Evolutionary conservation across 225 moss, liverwort and hornwort genomes (phyloP).

Genomic region (Neckera pumila): DNA sequence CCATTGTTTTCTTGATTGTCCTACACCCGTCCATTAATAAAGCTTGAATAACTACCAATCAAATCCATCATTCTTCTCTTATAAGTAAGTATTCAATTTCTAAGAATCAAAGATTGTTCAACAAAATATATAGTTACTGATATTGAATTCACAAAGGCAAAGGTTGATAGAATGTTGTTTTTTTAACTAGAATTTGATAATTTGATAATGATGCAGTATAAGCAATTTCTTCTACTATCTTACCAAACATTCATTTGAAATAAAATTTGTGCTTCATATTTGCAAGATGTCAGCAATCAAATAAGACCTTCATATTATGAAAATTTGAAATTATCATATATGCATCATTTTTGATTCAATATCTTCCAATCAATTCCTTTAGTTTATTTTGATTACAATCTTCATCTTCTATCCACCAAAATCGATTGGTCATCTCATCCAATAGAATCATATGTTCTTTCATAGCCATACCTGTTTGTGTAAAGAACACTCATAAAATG

Average conservation of each 20-base stretch:
- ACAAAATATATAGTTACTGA: not conserved
- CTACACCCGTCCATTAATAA: not conserved
- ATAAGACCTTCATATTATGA: not conserved
- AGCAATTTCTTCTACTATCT: not conserved
- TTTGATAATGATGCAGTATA: not conserved
- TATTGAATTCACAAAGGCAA: not conserved
- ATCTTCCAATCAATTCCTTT: not conserved
- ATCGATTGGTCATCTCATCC: slow-evolving; percentile 4
- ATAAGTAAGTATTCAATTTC: not conserved
- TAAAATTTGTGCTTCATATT: not conserved
- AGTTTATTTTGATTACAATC: not conserved
- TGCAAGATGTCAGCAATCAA: too few species aligned
- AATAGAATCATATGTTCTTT: slow-evolving; percentile 25
- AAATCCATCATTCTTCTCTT: not conserved
- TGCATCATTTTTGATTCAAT: not conserved
- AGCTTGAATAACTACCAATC: not conserved
- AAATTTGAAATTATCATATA: not conserved
- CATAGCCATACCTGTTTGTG: slow-evolving; percentile 16
- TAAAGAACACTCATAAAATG: not conserved
- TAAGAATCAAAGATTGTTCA: not conserved
- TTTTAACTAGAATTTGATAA: not conserved
- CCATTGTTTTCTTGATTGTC: not conserved
- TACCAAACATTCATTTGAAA: not conserved
- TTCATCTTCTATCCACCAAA: slow-evolving; percentile 30
- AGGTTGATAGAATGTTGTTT: not conserved